Percentiles rank a stretch among this genome's conserved stretches.
phyloP scores from a whole-genome alignment of 768 basidiomycete species.

The Calocera viscosa region DNA sequence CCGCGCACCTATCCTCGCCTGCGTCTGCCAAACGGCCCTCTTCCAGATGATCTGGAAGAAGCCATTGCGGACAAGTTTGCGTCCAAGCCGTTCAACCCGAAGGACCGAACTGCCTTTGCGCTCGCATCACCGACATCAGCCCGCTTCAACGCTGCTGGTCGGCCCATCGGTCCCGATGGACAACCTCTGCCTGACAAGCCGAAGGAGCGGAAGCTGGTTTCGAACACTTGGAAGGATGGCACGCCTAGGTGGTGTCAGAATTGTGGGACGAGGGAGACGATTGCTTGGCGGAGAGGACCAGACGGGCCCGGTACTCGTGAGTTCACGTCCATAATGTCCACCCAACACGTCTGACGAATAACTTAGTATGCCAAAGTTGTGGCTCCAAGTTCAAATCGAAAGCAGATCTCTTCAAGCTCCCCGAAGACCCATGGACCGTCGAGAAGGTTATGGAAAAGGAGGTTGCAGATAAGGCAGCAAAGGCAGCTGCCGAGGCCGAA shows the following conservation, averaged over 20 bases:
- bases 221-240: conserved; percentile 1
- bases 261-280: conserved; percentile 6
- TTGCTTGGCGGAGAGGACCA: conserved; percentile 1
- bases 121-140: background rate
- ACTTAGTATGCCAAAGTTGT: background rate
- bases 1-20: background rate
- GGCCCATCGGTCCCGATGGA: background rate
- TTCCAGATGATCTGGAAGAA: background rate
- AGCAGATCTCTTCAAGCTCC: background rate
- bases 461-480: background rate
- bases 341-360: background rate
- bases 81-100: background rate
- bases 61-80: conserved; percentile 4
- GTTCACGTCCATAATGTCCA: background rate
- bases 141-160: background rate
- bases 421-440: conserved; percentile 1
- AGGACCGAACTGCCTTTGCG: background rate
- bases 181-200: background rate
- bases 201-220: background rate
- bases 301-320: background rate
- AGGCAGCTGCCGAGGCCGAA: background rate
- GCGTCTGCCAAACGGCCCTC: background rate
- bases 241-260: conserved; percentile 1
- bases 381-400: conserved; percentile 5
- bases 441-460: background rate